phyloP scores from a whole-genome alignment of 805 yeast species.

The Starmera caribaea region DNA sequence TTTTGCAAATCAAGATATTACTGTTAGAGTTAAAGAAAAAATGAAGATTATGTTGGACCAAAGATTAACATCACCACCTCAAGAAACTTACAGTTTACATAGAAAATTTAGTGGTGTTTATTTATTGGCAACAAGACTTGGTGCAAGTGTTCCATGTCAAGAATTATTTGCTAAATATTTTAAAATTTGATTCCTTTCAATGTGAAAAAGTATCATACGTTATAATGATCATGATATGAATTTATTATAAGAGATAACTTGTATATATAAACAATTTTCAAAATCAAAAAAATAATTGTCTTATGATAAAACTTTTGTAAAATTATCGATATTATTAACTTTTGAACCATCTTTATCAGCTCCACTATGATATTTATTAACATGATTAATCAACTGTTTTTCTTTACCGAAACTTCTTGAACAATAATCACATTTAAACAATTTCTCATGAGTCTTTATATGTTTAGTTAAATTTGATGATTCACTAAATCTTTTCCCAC shows the following conservation, averaged over 20 bases:
- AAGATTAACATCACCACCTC: constrained; percentile 94
- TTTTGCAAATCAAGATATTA: constrained; percentile 80
- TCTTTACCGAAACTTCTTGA: constrained; percentile 40
- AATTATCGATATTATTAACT: not conserved
- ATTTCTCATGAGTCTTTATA: constrained; percentile 62
- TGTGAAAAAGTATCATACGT: no score
- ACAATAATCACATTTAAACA: constrained; percentile 42
- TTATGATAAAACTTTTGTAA: not conserved
- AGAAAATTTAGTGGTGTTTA: constrained; percentile 93
- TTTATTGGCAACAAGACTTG: constrained; percentile 75
- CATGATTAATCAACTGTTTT: constrained; percentile 32
- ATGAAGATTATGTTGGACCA: constrained; percentile 86
- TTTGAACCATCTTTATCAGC: not conserved
- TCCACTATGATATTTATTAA: constrained; percentile 10
- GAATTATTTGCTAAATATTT: constrained; percentile 68
- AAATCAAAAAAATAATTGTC: no score
- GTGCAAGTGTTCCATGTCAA: constrained; percentile 76
- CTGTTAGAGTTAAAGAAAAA: constrained; percentile 84
- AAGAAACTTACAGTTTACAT: constrained; percentile 94
- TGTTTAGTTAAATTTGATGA: constrained; percentile 85
- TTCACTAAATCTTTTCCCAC: constrained; percentile 81
- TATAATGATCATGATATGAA: no score
- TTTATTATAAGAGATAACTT: no score
- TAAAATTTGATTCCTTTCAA: not conserved
- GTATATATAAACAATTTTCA: no score